A percentile compares a stretch with the other conserved stretches of the same genome.
Conservation (phyloP, 345 rosid species). For the Stellera chamaejasme region DNA sequence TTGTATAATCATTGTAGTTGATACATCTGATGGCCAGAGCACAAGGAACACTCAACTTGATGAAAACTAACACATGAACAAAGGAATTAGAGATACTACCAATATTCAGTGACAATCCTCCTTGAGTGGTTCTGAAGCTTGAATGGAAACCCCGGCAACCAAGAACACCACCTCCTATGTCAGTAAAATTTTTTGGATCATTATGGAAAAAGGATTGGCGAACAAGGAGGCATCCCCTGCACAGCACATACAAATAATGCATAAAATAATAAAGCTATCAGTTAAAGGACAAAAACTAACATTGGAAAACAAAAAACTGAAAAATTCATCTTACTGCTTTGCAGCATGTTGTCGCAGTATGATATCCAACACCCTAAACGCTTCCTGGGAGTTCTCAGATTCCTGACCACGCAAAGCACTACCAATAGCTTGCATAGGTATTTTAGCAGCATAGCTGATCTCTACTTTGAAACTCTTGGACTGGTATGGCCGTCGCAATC, state of each 20-base stretch:
- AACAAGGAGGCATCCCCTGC: constrained; percentile 91
- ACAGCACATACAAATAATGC: neutral
- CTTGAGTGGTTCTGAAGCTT: constrained; percentile 77
- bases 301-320: neutral
- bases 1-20: constrained; percentile 83
- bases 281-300: neutral
- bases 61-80: neutral
- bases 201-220: constrained; percentile 81
- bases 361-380: constrained; percentile 71
- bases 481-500: constrained; percentile 44
- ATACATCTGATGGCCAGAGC: constrained; percentile 46
- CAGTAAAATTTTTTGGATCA: constrained; percentile 58
- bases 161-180: constrained; percentile 73
- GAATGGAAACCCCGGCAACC: constrained; percentile 86
- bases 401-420: constrained; percentile 75
- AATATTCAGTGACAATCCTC: constrained; percentile 88
- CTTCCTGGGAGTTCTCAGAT: constrained; percentile 65
- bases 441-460: constrained; percentile 66
- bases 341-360: constrained; percentile 86
- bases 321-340: constrained; percentile 47
- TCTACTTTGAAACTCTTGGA: constrained; percentile 61
- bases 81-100: constrained; percentile 27
- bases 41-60: constrained; percentile 8
- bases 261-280: neutral
- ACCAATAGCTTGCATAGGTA: constrained; percentile 80